Evolutionary conservation across 2,329 filamentous ascomycete species (phyloP).

Genomic region (Scortechinia acanthostroma): DNA sequence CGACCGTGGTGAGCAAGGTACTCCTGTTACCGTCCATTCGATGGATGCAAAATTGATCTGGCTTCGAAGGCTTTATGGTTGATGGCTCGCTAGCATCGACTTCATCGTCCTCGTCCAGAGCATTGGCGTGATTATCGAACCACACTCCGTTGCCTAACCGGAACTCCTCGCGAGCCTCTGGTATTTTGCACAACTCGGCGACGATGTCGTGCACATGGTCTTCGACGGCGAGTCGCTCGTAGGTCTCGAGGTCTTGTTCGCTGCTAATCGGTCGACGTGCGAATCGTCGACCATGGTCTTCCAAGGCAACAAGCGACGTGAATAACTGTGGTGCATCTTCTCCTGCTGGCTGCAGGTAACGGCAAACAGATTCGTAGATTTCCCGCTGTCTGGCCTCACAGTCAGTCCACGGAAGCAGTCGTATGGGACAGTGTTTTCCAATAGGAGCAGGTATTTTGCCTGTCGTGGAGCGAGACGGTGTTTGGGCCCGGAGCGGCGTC

Average conservation of each 20-base stretch:
- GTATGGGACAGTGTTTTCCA: not conserved
- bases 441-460: not conserved
- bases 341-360: not conserved
- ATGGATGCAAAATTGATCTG: slow-evolving; percentile 13
- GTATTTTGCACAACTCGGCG: slow-evolving; percentile 13
- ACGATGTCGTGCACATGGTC: slow-evolving; percentile 15
- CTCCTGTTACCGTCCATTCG: slow-evolving; percentile 7
- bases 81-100: slow-evolving; percentile 6
- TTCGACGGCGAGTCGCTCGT: slow-evolving; percentile 16
- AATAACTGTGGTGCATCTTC: not conserved
- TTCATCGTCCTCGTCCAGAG: slow-evolving; percentile 9
- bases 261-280: slow-evolving; percentile 7
- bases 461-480: not conserved
- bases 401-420: not conserved
- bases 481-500: not conserved
- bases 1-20: slow-evolving; percentile 8
- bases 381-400: not conserved
- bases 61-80: slow-evolving; percentile 5
- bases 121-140: too few relatives aligned
- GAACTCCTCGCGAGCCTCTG: slow-evolving; percentile 13
- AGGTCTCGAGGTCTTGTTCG: slow-evolving; percentile 16
- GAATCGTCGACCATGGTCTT: not conserved
- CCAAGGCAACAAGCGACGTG: not conserved
- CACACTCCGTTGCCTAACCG: too few relatives aligned
- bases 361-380: not conserved